Percentiles rank a stretch among this genome's conserved stretches.
Conservation (phyloP, 139 green algal species). For the Tetraselmis striata region DNA sequence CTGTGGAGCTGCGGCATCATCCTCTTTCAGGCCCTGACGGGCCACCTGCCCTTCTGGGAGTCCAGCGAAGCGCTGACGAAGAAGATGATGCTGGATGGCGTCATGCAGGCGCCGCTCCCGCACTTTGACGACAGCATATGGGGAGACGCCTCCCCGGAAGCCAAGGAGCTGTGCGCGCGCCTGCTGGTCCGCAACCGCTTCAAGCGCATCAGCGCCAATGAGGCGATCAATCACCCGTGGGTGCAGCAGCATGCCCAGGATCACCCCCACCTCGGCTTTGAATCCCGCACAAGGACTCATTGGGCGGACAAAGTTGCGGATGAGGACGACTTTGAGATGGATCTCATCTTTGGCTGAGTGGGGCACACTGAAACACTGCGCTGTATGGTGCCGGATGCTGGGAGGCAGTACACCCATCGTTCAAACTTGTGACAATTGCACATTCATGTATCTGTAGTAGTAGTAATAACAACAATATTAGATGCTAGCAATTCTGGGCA, state of each 20-base stretch:
- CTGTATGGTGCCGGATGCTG: no score
- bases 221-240: background rate
- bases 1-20: background rate
- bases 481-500: no score
- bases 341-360: background rate
- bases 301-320: background rate
- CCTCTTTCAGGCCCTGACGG: background rate
- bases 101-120: background rate
- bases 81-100: background rate
- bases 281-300: background rate
- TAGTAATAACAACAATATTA: no score
- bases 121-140: background rate
- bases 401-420: no score
- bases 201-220: background rate
- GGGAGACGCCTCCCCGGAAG: background rate
- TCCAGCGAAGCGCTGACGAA: background rate
- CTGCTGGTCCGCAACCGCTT: background rate
- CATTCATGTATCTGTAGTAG: no score
- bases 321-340: background rate
- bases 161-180: background rate
- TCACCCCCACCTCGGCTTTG: background rate
- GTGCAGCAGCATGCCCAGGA: background rate
- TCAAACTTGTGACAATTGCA: no score
- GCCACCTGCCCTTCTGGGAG: background rate
- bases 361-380: no score